Evolutionary conservation across 2,329 filamentous ascomycete species (phyloP).

Genomic region (Botrytis pseudocinerea): DNA sequence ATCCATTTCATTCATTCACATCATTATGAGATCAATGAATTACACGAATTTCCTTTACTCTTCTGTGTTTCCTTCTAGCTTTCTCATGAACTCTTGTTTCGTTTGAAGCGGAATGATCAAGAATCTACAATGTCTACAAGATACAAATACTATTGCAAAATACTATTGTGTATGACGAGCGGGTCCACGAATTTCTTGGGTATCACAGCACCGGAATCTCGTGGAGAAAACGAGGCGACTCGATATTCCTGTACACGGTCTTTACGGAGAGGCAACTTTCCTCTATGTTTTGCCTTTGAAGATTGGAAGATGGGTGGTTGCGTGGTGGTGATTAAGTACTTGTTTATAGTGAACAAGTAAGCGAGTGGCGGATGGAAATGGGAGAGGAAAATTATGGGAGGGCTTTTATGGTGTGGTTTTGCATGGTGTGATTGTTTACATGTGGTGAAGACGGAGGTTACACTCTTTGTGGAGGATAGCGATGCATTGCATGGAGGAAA

Average conservation of each 20-base stretch:
- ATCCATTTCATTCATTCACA: slow-evolving; percentile 19
- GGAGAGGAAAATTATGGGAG: neutral
- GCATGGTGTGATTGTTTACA: neutral
- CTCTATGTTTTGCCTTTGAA: neutral
- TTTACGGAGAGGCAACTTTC: slow-evolving; percentile 34
- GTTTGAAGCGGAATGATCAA: neutral
- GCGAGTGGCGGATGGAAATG: slow-evolving; percentile 35
- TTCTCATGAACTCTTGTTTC: neutral
- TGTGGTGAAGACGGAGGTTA: neutral
- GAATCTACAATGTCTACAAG: neutral
- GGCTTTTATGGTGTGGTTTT: neutral
- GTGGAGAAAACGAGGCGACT: slow-evolving; percentile 40
- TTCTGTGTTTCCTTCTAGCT: slow-evolving; percentile 15
- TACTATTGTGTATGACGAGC: slow-evolving; percentile 31
- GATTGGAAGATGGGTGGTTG: neutral
- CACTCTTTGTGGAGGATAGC: neutral
- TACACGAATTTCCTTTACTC: slow-evolving; percentile 16
- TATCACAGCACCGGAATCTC: slow-evolving; percentile 39
- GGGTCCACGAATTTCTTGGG: slow-evolving; percentile 32
- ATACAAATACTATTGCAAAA: slow-evolving; percentile 24
- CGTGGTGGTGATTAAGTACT: neutral
- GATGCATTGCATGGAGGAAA: slow-evolving; percentile 13
- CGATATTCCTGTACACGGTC: slow-evolving; percentile 34
- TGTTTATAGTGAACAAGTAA: slow-evolving; percentile 11
- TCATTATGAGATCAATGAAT: slow-evolving; percentile 23